Base-by-base conservation (phyloP, 2,329 filamentous ascomycete species). In the Trichophaea hybrida region DNA sequence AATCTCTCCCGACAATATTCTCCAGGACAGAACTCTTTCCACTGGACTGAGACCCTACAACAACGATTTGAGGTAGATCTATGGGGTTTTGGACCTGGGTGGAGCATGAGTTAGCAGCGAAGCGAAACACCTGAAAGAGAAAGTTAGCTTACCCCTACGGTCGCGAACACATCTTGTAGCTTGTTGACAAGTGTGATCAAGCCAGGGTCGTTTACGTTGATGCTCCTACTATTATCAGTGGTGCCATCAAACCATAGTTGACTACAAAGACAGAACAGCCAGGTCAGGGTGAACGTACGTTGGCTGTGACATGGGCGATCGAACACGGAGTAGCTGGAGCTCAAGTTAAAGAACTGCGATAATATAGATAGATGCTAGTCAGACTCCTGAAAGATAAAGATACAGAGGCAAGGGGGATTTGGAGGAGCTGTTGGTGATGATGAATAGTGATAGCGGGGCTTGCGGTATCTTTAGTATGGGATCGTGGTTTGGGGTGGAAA, bases 11-110 rank as follows among this genome's bases (percentile, higher is more conserved):
- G 60, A 98, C 93, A 70, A 98, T 98, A 72, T 98, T 98, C 75
- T 98, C 93, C 70, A 98, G 76, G 68, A 98, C 93, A 15, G 93
- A 98, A 79, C 89, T 96, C 83, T 98, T 98, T 76, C 93, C 93
- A 74, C 91, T 96, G 17, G 93, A 98, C 77, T 98, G 93, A 74
- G 90, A 96, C 71, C 93, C 93, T 60, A 98, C 93, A 68, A 98
- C 93, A 68, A 86, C 91, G 73, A 98, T 98, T 77, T 98, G 93
- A 58, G 93, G 93, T 65, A 98, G 77, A 77, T 98, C 93, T 78
- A 98, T 98, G 64, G 93, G 93, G 75, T 98, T 98, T 81, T 95
- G 93, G 71, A 97, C 93, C 82, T 85, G 31, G 24, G 31, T 5
- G 50, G 6, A 35, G 33, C 13, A 33, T 24, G 53, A 59, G 8